Conservation (phyloP, 202 grass and related monocot genomes). For the Carex arenaria region DNA sequence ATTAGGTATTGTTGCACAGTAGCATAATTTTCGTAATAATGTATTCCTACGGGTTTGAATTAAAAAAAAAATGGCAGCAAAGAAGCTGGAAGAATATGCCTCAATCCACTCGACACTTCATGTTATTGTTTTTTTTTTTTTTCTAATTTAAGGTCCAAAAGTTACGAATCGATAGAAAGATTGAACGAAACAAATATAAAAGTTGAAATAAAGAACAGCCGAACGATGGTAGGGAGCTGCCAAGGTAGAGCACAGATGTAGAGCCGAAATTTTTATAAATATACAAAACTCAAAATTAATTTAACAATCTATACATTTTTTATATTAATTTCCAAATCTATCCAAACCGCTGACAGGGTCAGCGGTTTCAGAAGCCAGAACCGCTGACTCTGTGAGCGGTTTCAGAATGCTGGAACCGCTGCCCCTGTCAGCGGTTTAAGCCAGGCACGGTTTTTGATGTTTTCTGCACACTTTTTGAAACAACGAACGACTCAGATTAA, state of each 20-base stretch:
- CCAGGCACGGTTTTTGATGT: too few relatives aligned
- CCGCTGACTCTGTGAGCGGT: too few relatives aligned
- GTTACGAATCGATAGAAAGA: not conserved
- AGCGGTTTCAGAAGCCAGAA: too few relatives aligned
- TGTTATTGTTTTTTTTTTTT: not conserved
- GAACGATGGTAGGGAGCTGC: not conserved
- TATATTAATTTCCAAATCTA: too few relatives aligned
- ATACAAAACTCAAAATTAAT: too few relatives aligned
- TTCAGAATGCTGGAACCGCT: too few relatives aligned
- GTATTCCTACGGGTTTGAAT: not conserved
- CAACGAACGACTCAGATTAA: too few relatives aligned
- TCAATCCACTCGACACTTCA: not conserved
- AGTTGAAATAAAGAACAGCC: not conserved
- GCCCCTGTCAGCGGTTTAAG: too few relatives aligned
- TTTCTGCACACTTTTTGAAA: too few relatives aligned
- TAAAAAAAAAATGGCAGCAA: not conserved
- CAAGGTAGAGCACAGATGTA: not conserved
- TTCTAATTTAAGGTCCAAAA: not conserved
- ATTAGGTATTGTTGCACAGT: not conserved
- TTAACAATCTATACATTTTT: too few relatives aligned
- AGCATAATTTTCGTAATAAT: not conserved
- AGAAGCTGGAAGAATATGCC: not conserved
- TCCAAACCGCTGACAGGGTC: too few relatives aligned
- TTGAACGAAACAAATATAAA: not conserved
- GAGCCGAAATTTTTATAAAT: too few relatives aligned